Conservation (phyloP, 106 monocot genomes). For the Phalaenopsis aphrodite region DNA sequence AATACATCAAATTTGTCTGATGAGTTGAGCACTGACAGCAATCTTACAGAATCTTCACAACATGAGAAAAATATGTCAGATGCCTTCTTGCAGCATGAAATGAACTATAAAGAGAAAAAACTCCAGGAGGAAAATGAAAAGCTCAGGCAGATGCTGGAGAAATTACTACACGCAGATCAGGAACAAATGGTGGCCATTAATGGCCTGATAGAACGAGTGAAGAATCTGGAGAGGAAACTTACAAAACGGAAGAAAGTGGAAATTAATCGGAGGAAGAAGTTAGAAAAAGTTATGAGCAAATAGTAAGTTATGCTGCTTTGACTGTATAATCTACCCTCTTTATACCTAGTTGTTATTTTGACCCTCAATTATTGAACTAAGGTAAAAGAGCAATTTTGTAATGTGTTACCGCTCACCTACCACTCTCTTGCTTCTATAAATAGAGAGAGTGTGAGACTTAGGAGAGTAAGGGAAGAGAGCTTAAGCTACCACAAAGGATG, state of each 20-base stretch:
- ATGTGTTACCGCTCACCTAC: too few species aligned
- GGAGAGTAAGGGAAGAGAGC: too few species aligned
- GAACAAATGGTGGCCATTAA: conserved; percentile 38
- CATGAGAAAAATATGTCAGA: neutral
- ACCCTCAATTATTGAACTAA: too few species aligned
- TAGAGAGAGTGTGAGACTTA: too few species aligned
- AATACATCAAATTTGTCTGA: too few species aligned
- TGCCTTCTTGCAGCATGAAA: neutral
- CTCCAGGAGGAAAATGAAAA: conserved; percentile 37
- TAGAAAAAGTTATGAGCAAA: neutral
- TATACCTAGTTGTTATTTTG: too few species aligned
- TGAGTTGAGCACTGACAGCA: too few species aligned
- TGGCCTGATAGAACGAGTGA: conserved; percentile 40
- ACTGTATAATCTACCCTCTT: neutral
- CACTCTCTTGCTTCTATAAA: too few species aligned
- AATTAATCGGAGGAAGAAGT: conserved; percentile 4
- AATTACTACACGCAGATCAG: conserved; percentile 35
- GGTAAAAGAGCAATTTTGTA: too few species aligned
- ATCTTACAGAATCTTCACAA: too few species aligned
- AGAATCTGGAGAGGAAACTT: conserved; percentile 43
- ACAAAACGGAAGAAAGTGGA: conserved; percentile 25
- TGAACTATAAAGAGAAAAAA: conserved; percentile 13
- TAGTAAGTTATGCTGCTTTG: neutral
- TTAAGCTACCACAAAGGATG: too few species aligned
- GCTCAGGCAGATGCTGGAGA: conserved; percentile 41